Evolutionary conservation across 2,329 filamentous ascomycete genomes (phyloP).

Genomic region (Laburnicola sp.): DNA sequence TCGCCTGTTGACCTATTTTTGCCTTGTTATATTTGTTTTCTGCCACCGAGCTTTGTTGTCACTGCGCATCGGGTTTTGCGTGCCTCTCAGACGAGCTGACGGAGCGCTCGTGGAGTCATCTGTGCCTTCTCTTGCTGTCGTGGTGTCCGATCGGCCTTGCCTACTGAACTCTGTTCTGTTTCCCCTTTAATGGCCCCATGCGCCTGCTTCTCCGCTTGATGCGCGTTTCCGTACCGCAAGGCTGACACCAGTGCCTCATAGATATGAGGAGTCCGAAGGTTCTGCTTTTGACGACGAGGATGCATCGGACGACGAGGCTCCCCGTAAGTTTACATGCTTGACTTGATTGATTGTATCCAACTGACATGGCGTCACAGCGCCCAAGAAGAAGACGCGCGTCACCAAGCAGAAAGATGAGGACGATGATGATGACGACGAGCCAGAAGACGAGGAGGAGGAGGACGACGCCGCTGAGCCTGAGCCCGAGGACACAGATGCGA

Average conservation of each 20-base stretch:
- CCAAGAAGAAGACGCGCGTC: constrained; percentile 41
- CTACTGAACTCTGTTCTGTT: not conserved
- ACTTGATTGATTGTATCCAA: not conserved
- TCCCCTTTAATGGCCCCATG: constrained; percentile 3
- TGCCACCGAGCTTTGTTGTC: constrained; percentile 19
- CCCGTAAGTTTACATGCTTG: constrained; percentile 30
- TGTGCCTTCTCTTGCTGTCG: constrained; percentile 4
- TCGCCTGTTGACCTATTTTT: constrained; percentile 23
- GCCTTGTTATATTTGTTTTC: constrained; percentile 15
- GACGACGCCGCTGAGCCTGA: constrained; percentile 19
- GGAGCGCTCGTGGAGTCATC: not conserved
- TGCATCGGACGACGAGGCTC: constrained; percentile 41
- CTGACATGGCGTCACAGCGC: constrained; percentile 25
- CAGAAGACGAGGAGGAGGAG: constrained; percentile 39
- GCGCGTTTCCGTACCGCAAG: constrained; percentile 7
- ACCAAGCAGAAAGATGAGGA: constrained; percentile 38
- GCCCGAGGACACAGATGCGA: constrained; percentile 29
- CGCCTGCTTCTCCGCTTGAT: not conserved
- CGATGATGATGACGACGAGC: constrained; percentile 31
- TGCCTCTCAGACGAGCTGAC: constrained; percentile 20
- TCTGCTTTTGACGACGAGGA: constrained; percentile 43
- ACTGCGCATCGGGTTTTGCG: constrained; percentile 14
- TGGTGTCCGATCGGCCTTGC: not conserved
- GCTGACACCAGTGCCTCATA: constrained; percentile 26
- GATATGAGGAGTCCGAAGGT: constrained; percentile 44